Evolutionary conservation across 73 alveolate genomes (phyloP), one percentile per base, ranked within the genome.

Genomic region (Paramecium biaurelia): DNA sequence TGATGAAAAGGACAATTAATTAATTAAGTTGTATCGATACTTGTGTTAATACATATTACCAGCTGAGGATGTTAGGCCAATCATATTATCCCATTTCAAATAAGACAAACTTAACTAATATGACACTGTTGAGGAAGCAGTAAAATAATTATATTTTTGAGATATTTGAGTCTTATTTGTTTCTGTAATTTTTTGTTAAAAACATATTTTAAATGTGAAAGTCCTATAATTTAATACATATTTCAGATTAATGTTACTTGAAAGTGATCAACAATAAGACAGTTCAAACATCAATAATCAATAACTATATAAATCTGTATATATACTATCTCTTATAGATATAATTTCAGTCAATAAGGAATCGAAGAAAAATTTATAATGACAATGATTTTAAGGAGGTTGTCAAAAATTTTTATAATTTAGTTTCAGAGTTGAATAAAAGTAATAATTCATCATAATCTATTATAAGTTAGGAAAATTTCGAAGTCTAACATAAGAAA

Each of bases 1-100:
- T 34, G 95, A 93, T 86, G 89, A 93, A 56, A 85, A 93, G 28
- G 98, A 95, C 84, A 45, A 23, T 24, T 23, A 85, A 72, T 87
- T 76, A 35, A 35, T 87, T 59, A 87, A 87, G 49, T 68, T 87
- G 57, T 68, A 47, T 76, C 72, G 93, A 85, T 87, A 45, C 12
- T 34, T 87, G 53, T 43, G 56, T 23, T 23, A 38, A 42, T 24
- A 43, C 18, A 79, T 79, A 14, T 42, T 79, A 42, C 90, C 90
- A 10, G 90, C 90, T 23, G 90, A 79, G 0, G 90, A 79, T 47
- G 90, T 79, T 20, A 79, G 90, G 23, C 90, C 90, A 10, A 32
- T 79, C 5, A 79, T 79, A 20, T 45, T 23, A 79, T 7, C 47
- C 0, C 42, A 42, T 21, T 79, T 79, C 47, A 79, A 79, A 79